phyloP scores from a whole-genome alignment of 2,329 filamentous ascomycete species.

The Stenocarpella maydis region DNA sequence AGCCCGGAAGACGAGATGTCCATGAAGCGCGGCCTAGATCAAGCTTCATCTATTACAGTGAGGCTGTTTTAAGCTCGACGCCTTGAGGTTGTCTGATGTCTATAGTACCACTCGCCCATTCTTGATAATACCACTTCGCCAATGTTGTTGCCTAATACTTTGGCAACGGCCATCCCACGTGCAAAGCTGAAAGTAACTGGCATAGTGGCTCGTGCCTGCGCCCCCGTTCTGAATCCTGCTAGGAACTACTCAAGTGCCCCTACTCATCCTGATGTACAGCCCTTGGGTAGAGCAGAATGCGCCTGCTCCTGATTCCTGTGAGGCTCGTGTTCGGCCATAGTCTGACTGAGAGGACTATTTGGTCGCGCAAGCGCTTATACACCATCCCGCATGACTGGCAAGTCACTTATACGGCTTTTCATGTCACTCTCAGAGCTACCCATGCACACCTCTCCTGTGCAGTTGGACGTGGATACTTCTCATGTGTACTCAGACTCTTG shows the following conservation, averaged over 20 bases:
- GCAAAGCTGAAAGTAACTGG: background rate
- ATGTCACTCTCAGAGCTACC: background rate
- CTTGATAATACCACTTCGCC: background rate
- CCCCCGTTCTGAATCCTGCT: background rate
- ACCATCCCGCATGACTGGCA: too few relatives aligned
- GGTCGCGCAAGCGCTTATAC: background rate
- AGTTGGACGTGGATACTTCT: background rate
- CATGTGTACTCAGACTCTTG: too few relatives aligned
- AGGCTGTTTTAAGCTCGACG: conserved; percentile 6
- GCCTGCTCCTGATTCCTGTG: background rate
- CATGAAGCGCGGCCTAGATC: background rate
- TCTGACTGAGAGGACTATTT: background rate
- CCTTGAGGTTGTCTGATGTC: background rate
- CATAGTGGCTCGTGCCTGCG: background rate
- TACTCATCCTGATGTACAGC: background rate
- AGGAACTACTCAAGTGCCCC: too few relatives aligned
- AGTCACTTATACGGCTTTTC: background rate
- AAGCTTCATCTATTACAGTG: background rate
- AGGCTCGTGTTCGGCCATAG: conserved; percentile 5
- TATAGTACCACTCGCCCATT: background rate
- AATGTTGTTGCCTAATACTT: background rate
- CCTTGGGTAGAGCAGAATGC: background rate
- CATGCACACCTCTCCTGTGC: background rate
- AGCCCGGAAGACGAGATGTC: background rate
- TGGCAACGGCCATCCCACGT: conserved; percentile 5